A percentile compares a stretch with the other conserved stretches of the same genome.
Evolutionary conservation across 768 basidiomycete genomes (phyloP).

Genomic region (Pleurotus eryngii): DNA sequence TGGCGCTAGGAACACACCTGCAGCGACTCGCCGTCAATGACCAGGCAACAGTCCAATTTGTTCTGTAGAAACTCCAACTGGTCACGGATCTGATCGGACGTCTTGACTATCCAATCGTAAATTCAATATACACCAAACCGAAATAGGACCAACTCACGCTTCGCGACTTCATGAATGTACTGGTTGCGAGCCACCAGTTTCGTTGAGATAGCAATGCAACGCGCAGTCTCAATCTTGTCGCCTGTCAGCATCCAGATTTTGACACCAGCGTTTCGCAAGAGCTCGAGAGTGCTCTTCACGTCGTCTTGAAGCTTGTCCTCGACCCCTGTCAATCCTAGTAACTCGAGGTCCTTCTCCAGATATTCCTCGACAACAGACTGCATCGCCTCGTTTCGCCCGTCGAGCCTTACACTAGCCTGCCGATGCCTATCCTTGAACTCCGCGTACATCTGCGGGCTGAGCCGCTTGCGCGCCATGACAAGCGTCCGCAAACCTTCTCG

Average conservation of each 20-base stretch:
- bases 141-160: slow-evolving; percentile 50
- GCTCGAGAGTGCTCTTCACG: slow-evolving; percentile 88
- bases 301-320: slow-evolving; percentile 99
- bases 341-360: slow-evolving; percentile 86
- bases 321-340: slow-evolving; percentile 95
- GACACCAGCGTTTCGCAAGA: slow-evolving; percentile 92
- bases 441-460: slow-evolving; percentile 65
- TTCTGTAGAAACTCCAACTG: slow-evolving; percentile 92
- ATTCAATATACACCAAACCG: background rate
- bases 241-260: slow-evolving; percentile 99
- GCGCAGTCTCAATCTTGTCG: slow-evolving; percentile 98
- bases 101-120: slow-evolving; percentile 59
- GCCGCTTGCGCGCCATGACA: slow-evolving; percentile 81
- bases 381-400: slow-evolving; percentile 83
- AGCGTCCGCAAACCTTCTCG: slow-evolving; percentile 92
- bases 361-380: slow-evolving; percentile 65
- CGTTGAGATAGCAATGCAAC: slow-evolving; percentile 96
- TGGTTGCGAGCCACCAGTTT: slow-evolving; percentile 95
- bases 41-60: slow-evolving; percentile 95
- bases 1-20: slow-evolving; percentile 48
- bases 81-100: slow-evolving; percentile 76
- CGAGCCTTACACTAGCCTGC: slow-evolving; percentile 74
- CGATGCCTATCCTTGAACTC: slow-evolving; percentile 73
- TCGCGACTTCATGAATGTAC: slow-evolving; percentile 95
- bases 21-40: slow-evolving; percentile 96